Conservation (phyloP, 768 basidiomycete genomes). For the Mycena capillaripes region DNA sequence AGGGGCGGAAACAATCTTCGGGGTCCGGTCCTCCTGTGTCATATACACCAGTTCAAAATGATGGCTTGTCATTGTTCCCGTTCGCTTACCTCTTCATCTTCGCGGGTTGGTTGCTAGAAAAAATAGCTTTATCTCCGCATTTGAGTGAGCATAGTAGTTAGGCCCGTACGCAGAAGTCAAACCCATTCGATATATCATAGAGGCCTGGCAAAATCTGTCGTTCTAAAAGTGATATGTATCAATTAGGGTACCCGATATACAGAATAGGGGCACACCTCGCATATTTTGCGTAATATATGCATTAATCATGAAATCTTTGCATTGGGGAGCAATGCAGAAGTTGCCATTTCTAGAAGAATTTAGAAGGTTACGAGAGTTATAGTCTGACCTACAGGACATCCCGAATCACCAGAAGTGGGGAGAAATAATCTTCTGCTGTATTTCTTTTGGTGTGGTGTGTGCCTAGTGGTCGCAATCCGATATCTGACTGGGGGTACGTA, state of each 20-base stretch:
- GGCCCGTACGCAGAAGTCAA: neutral
- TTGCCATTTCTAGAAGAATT: constrained; percentile 3
- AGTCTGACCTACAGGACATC: neutral
- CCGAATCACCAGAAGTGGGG: constrained; percentile 4
- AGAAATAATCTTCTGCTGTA: neutral
- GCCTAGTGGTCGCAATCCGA: neutral
- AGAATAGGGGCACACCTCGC: neutral
- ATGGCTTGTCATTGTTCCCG: neutral
- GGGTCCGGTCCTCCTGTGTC: neutral
- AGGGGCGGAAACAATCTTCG: constrained; percentile 1
- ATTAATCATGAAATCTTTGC: constrained; percentile 4
- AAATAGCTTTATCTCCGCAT: neutral
- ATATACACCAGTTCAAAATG: neutral
- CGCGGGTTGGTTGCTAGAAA: neutral
- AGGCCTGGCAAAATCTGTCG: neutral
- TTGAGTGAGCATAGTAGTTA: neutral
- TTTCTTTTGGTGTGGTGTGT: neutral
- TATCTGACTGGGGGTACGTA: neutral
- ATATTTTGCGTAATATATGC: constrained; percentile 15
- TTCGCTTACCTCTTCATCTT: neutral
- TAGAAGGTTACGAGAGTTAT: neutral
- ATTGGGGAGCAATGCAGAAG: constrained; percentile 9
- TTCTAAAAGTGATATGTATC: neutral
- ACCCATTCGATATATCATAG: neutral
- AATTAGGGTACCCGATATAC: neutral